A percentile compares a stretch with the other conserved stretches of the same genome.
Evolutionary conservation across 169 alveolate species (phyloP).

Genomic region (Plasmodium yoelii): DNA sequence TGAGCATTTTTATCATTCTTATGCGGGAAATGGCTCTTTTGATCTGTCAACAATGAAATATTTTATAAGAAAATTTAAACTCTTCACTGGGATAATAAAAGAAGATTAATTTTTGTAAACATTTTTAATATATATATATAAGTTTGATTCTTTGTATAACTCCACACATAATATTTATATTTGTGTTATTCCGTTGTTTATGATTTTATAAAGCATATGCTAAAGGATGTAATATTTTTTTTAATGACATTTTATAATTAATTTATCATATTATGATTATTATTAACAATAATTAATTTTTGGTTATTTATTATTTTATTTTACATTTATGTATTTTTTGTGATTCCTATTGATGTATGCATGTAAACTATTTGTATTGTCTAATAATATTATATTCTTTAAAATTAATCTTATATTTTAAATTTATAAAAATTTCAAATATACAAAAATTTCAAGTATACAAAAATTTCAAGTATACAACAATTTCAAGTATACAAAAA

Average conservation of each 20-base stretch:
- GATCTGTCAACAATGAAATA: slow-evolving; percentile 22
- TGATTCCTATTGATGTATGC: too few species aligned
- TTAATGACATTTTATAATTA: too few species aligned
- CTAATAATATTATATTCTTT: background rate
- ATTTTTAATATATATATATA: background rate
- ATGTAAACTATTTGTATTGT: background rate
- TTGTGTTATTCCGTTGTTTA: background rate
- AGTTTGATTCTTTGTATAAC: slow-evolving; percentile 1
- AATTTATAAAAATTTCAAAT: too few species aligned
- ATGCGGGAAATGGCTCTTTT: slow-evolving; percentile 64
- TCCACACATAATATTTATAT: slow-evolving; percentile 1
- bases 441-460: too few species aligned
- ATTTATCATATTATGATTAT: background rate
- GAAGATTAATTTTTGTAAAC: slow-evolving; percentile 8
- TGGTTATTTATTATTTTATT: background rate
- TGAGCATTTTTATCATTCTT: slow-evolving; percentile 69
- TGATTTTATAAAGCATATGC: too few species aligned
- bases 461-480: too few species aligned
- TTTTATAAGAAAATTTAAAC: slow-evolving; percentile 17
- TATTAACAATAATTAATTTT: too few species aligned
- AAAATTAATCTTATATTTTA: too few species aligned
- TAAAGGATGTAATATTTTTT: too few species aligned
- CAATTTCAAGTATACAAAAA: too few species aligned
- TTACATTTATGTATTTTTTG: background rate
- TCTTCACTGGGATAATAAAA: slow-evolving; percentile 9